Evolutionary conservation across 257 asterid species (phyloP), one percentile per base, ranked within the genome.

Genomic region (Sherardia arvensis): DNA sequence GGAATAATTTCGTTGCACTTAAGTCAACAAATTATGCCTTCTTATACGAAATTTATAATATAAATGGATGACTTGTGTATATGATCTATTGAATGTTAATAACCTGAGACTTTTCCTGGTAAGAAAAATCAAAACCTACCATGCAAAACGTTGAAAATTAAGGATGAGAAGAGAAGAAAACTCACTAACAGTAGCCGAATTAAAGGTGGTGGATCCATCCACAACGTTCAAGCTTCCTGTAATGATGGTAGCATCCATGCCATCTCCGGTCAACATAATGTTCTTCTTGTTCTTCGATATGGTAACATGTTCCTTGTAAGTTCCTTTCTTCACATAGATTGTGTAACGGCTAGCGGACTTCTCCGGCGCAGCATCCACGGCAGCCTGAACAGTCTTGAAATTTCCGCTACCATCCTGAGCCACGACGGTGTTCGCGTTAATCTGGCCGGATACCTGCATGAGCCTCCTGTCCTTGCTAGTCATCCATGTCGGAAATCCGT

Each of bases 201-300:
- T 54, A 32, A 70, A 79, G n/a, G 81, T 73, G 20, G 78, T 58
- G 8, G 78, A 14, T 4, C 81, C 81, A 38, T 79, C 84, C 0
- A 72, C 34, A 26, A 69, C 66, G 28, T 73, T 75, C 67, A 66
- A 59, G 76, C 64, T 75, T 7, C 79, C 84, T 8, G 77, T 72
- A 2, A 79, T 76, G n/a, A 59, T 69, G 8, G 84, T 79, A 0
- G 65, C 58, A 48, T 75, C 72, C 78, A 70, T 66, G 10, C 81
- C 84, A 23, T 79, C 84, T 20, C 81, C 84, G 8, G 76, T 67
- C 27, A 79, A 51, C 80, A 79, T 73, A n/a, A 79, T 4, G 63
- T 76, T 72, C 59, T 28, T 70, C 54, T 72, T 69, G 0, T 0
- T 55, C 58, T 73, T 79, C 30, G 65, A 75, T 4, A 79, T 65